Percentiles rank a stretch among this genome's conserved stretches.
Conservation (phyloP, 2,329 filamentous ascomycete genomes). For the Phialophora expanda region DNA sequence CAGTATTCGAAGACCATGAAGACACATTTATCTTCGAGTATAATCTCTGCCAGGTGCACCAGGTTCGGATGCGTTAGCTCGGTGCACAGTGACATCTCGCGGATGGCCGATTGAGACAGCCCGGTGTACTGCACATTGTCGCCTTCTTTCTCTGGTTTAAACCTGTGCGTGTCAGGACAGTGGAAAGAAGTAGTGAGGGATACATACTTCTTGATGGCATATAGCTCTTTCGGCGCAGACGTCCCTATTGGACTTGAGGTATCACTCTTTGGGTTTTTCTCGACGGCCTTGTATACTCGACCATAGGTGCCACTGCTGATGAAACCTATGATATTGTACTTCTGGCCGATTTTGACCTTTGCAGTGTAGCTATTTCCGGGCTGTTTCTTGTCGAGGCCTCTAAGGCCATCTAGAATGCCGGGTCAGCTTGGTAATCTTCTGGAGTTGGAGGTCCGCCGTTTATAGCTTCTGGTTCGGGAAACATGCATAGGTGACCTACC, state of each 20-base stretch:
- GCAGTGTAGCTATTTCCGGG: slow-evolving; percentile 60
- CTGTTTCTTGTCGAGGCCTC: slow-evolving; percentile 45
- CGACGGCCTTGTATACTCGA: slow-evolving; percentile 92
- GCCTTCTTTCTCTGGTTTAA: slow-evolving; percentile 98
- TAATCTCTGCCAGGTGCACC: slow-evolving; percentile 90
- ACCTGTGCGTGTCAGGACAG: slow-evolving; percentile 51
- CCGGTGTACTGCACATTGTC: slow-evolving; percentile 94
- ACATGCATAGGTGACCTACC: slow-evolving; percentile 19
- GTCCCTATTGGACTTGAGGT: slow-evolving; percentile 29
- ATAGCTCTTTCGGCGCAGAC: slow-evolving; percentile 66
- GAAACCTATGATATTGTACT: slow-evolving; percentile 93
- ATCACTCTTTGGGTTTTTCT: slow-evolving; percentile 66
- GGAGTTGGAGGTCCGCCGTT: not conserved
- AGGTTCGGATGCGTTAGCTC: slow-evolving; percentile 89
- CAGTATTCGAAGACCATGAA: slow-evolving; percentile 99
- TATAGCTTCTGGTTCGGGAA: not conserved
- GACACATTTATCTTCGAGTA: slow-evolving; percentile 97
- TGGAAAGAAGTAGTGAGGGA: slow-evolving; percentile 1
- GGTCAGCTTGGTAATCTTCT: slow-evolving; percentile 1
- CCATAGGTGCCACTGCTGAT: slow-evolving; percentile 98
- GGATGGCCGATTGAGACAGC: slow-evolving; percentile 94
- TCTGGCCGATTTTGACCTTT: slow-evolving; percentile 88
- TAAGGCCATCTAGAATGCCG: slow-evolving; percentile 14
- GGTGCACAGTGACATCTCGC: slow-evolving; percentile 96
- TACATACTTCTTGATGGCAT: slow-evolving; percentile 92